Base-by-base conservation (phyloP, 202 grass and related monocot species). In the Saccharum hybrid region DNA sequence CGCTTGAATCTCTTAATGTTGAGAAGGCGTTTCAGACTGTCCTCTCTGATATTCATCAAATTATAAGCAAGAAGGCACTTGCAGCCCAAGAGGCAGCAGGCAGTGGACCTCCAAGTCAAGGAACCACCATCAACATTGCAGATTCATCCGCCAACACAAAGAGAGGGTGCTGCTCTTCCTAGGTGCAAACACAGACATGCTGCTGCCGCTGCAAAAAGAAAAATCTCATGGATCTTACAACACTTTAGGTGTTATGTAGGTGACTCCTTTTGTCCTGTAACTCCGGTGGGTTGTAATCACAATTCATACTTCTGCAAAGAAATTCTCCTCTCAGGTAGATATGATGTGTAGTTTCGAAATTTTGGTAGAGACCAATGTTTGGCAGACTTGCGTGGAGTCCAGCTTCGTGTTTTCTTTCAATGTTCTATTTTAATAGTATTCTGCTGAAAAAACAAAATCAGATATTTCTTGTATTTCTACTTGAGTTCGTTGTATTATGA, bases 11-110 rank as follows among this genome's bases (percentile, higher is more conserved):
- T 23, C 68, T 91, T 7, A 94, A 94, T 71, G 90, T 94, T 19
- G 92, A 94, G 79, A 94, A 90, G 78, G 90, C 90, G 62, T 94
- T 94, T 82, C 92, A 94, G 90, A 94, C 90, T 15, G 67, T 92
- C 6, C 85, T 94, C 26, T 86, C 84, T 43, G 92, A 94, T 45
- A 94, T 94, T 75, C 88, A 94, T 86, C 90, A 94, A 66, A 94
- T 92, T 61, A 92, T 94, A 65, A 94, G 90, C 85, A 94, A 94
- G 88, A 94, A 94, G 66, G 92, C 92, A 1, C 92, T 92, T 51
- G 90, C 92, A 73, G 92, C 92, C 40, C 92, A 94, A 80, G 90
- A 94, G 79, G 92, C 82, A 37, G 87, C 87, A 7, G 76, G 92
- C 67, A 87, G 36, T n/a, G 84, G 68, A 18, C 82, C 85, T 73